phyloP scores from a whole-genome alignment of 1,284 basidiomycete genomes.

The Termitomyces sp. region DNA sequence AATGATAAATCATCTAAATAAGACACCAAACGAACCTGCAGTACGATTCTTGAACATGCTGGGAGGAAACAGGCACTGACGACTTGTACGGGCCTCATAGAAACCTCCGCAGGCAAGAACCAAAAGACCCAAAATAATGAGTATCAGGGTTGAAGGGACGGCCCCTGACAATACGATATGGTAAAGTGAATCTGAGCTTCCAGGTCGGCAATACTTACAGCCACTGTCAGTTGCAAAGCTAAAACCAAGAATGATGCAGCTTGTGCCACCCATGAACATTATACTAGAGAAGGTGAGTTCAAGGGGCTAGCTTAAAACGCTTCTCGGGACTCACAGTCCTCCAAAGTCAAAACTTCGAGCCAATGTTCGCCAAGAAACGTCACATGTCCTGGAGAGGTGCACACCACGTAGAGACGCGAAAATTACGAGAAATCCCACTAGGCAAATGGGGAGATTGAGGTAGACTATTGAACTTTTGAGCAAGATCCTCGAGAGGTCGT shows the following conservation, averaged over 20 bases:
- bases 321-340: slow-evolving; percentile 53
- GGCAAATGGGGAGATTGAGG: slow-evolving; percentile 73
- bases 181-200: slow-evolving; percentile 9
- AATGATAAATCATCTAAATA: slow-evolving; percentile 16
- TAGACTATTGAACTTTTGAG: slow-evolving; percentile 47
- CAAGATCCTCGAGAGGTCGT: neutral
- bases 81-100: slow-evolving; percentile 59
- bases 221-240: slow-evolving; percentile 63
- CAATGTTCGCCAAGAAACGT: slow-evolving; percentile 53
- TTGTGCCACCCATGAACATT: slow-evolving; percentile 71
- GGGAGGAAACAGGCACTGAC: slow-evolving; percentile 69
- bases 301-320: slow-evolving; percentile 5
- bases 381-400: slow-evolving; percentile 35
- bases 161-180: slow-evolving; percentile 42
- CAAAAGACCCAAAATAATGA: slow-evolving; percentile 50
- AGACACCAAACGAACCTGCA: slow-evolving; percentile 40
- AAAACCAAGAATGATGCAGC: slow-evolving; percentile 69
- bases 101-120: slow-evolving; percentile 52
- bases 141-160: slow-evolving; percentile 51
- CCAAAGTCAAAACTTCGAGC: slow-evolving; percentile 62
- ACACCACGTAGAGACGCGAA: slow-evolving; percentile 53
- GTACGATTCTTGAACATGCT: slow-evolving; percentile 54
- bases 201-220: slow-evolving; percentile 43
- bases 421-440: slow-evolving; percentile 53
- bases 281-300: slow-evolving; percentile 35